Evolutionary conservation across 495 filamentous ascomycete species (phyloP).

Genomic region (Penicillium taxi): DNA sequence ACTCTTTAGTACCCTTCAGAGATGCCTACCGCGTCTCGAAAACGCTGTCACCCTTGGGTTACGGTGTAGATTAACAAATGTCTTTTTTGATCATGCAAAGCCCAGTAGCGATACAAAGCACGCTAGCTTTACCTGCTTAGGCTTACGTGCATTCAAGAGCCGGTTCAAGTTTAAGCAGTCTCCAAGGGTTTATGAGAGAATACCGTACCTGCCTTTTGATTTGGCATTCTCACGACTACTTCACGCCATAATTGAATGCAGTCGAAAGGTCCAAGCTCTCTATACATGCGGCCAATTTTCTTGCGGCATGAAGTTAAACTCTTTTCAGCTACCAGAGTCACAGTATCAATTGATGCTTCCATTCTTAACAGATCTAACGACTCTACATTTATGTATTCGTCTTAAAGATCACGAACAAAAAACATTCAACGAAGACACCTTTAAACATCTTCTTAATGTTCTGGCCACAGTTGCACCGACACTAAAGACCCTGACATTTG

Average conservation of each 20-base stretch:
- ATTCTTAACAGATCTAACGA: neutral
- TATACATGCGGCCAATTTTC: conserved; percentile 1
- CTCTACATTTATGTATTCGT: conserved; percentile 6
- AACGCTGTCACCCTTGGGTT: conserved; percentile 1
- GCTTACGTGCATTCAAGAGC: conserved; percentile 4
- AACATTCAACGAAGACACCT: neutral
- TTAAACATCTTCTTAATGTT: conserved; percentile 1
- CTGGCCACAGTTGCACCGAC: conserved; percentile 2
- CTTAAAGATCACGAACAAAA: conserved; percentile 1
- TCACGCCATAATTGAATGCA: conserved; percentile 3
- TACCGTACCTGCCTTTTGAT: neutral
- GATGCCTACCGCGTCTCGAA: conserved; percentile 2
- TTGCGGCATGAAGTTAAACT: conserved; percentile 1
- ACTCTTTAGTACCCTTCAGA: conserved; percentile 1
- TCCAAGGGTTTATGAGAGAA: neutral
- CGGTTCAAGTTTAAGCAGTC: neutral
- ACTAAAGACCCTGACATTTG: neutral
- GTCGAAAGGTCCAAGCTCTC: neutral
- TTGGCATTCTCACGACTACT: conserved; percentile 3
- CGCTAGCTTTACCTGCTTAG: neutral
- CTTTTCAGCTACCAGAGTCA: conserved; percentile 2
- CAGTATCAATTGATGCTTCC: conserved; percentile 1
- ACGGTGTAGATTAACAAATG: neutral
- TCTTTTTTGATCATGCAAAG: neutral
- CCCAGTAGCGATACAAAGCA: too few relatives aligned